A percentile compares a stretch with the other conserved stretches of the same genome.
Conservation (phyloP, 2,329 filamentous ascomycete genomes). For the Calonectria pteridis region DNA sequence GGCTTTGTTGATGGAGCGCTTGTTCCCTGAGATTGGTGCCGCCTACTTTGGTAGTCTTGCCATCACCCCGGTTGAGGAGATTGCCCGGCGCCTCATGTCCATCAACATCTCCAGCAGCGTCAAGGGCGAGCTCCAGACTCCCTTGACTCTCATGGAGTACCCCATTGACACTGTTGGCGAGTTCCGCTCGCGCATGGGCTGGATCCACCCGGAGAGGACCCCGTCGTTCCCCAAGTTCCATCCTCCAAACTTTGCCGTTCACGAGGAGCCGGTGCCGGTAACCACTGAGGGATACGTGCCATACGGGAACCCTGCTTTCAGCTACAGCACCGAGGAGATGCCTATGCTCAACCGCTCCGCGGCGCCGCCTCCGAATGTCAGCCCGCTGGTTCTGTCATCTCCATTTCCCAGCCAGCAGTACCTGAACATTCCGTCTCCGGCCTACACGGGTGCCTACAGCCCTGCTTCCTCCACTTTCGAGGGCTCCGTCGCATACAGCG, state of each 20-base stretch:
- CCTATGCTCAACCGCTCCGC: constrained; percentile 63
- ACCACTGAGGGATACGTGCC: constrained; percentile 61
- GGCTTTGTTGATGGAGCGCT: constrained; percentile 86
- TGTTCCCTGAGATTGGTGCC: constrained; percentile 92
- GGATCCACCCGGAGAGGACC: constrained; percentile 70
- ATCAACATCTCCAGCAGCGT: constrained; percentile 72
- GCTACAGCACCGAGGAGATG: constrained; percentile 74
- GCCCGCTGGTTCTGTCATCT: constrained; percentile 68
- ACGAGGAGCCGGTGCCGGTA: constrained; percentile 58
- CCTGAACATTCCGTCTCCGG: constrained; percentile 73
- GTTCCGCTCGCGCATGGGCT: constrained; percentile 78
- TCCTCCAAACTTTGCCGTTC: constrained; percentile 66
- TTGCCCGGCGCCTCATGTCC: constrained; percentile 79
- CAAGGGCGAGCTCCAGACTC: constrained; percentile 70
- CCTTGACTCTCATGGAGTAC: constrained; percentile 77
- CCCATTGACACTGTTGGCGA: constrained; percentile 77
- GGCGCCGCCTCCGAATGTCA: constrained; percentile 61
- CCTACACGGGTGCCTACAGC: constrained; percentile 69
- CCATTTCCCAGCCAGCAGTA: constrained; percentile 68
- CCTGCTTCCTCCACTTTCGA: constrained; percentile 74
- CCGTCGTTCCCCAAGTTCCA: constrained; percentile 72
- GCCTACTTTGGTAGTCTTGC: constrained; percentile 88
- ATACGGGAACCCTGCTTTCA: constrained; percentile 71
- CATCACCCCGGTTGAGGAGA: constrained; percentile 86
- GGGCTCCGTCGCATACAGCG: constrained; percentile 73